These are phyloP conservation scores for Volutella citrinella DNA, from an alignment of 2,329 filamentous ascomycete species.

Conservation along the genomic window DNA sequence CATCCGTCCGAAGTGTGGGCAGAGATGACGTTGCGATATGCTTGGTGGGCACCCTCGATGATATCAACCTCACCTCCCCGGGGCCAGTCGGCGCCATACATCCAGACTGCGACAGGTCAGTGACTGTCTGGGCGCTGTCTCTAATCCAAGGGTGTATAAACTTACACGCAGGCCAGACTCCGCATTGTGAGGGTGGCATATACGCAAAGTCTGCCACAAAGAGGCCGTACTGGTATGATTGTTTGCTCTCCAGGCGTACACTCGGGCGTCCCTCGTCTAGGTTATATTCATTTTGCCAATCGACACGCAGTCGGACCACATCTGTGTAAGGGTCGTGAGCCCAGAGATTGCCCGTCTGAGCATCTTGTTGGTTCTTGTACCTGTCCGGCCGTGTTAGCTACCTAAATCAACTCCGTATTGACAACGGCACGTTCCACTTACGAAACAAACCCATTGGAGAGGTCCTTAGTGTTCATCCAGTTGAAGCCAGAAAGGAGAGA, in stretches of 20 bases:
- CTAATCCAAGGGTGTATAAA: slow-evolving; percentile 1
- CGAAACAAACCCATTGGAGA: slow-evolving; percentile 64
- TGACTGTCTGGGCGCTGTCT: neutral
- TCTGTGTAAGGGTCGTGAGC: slow-evolving; percentile 38
- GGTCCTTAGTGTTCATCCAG: slow-evolving; percentile 53
- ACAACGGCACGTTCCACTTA: slow-evolving; percentile 43
- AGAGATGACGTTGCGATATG: slow-evolving; percentile 58
- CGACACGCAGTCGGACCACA: slow-evolving; percentile 45
- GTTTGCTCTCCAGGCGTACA: slow-evolving; percentile 64
- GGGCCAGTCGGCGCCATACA: slow-evolving; percentile 59
- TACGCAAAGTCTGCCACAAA: slow-evolving; percentile 71
- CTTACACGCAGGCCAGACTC: slow-evolving; percentile 70
- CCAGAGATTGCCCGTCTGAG: slow-evolving; percentile 38
- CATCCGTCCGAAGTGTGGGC: slow-evolving; percentile 52
- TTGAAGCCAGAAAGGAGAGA: slow-evolving; percentile 46
- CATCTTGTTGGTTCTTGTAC: slow-evolving; percentile 42
- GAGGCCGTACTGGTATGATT: slow-evolving; percentile 61
- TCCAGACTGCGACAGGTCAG: slow-evolving; percentile 41
- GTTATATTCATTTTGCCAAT: slow-evolving; percentile 36
- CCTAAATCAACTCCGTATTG: neutral
- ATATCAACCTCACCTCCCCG: slow-evolving; percentile 65
- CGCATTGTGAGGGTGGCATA: slow-evolving; percentile 70
- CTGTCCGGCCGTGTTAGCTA: slow-evolving; percentile 25
- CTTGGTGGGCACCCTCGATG: slow-evolving; percentile 66
- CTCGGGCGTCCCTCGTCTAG: slow-evolving; percentile 49